These are phyloP conservation scores for Fagus crenata DNA, from an alignment of 306 rosid species.

Conservation along the genomic window DNA sequence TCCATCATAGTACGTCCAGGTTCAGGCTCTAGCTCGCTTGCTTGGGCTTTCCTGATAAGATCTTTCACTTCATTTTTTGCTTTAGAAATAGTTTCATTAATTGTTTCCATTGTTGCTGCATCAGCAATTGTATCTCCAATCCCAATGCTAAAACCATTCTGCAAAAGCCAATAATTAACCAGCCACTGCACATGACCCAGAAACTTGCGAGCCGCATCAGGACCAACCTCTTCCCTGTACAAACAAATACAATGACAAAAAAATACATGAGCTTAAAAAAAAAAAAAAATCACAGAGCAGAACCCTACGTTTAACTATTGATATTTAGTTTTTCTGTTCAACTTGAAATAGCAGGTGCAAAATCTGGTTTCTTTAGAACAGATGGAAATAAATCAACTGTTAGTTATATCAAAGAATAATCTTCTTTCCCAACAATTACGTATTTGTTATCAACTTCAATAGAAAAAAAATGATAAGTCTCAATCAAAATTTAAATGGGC, in stretches of 20 bases:
- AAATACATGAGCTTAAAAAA: constrained; percentile 10
- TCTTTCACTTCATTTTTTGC: constrained; percentile 91
- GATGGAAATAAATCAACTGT: not conserved
- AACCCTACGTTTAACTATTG: not conserved
- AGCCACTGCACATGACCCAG: constrained; percentile 99
- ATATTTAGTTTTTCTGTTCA: not conserved
- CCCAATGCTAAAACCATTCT: constrained; percentile 94
- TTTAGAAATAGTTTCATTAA: constrained; percentile 78
- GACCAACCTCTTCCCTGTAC: constrained; percentile 98
- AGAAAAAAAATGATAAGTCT: not conserved
- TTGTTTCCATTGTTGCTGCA: constrained; percentile 87
- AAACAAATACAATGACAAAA: constrained; percentile 24
- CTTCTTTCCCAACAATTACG: not conserved
- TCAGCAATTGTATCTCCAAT: constrained; percentile 99
- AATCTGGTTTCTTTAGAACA: not conserved
- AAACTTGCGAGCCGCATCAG: constrained; percentile 98
- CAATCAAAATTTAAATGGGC: not conserved
- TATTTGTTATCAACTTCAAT: not conserved
- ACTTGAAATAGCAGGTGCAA: not conserved
- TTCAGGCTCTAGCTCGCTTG: constrained; percentile 82
- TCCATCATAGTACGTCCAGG: constrained; percentile 99
- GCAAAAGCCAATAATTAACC: constrained; percentile 97
- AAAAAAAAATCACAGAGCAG: constrained; percentile 1
- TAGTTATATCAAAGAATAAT: not conserved
- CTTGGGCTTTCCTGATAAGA: constrained; percentile 83